Conservation (phyloP, 176 grass and related monocot genomes). For the Musa itinerans region DNA sequence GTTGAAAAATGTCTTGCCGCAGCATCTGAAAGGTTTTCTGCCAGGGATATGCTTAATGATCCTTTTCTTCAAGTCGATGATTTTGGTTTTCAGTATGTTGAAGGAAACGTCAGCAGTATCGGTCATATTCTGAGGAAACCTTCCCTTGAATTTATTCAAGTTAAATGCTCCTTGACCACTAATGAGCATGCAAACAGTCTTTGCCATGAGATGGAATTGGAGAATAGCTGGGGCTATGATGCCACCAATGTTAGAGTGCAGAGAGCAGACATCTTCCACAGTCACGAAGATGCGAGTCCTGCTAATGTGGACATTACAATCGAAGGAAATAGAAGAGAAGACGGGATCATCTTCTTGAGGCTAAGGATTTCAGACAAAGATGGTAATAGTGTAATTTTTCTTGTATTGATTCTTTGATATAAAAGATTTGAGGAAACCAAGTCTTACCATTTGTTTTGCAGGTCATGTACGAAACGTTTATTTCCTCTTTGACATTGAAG, state of each 20-base stretch:
- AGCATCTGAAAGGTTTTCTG: neutral
- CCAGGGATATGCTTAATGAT: constrained; percentile 13
- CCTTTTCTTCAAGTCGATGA: constrained; percentile 27
- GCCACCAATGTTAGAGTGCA: constrained; percentile 42
- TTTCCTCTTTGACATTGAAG: constrained; percentile 71
- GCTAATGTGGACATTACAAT: constrained; percentile 74
- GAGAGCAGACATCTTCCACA: constrained; percentile 63
- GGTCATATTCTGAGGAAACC: constrained; percentile 28
- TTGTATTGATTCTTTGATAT: neutral
- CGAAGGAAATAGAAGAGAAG: constrained; percentile 66
- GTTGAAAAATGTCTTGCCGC: constrained; percentile 13
- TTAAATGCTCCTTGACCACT: constrained; percentile 39
- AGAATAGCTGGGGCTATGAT: constrained; percentile 44
- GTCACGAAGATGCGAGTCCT: constrained; percentile 54
- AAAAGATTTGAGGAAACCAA: constrained; percentile 17
- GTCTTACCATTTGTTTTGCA: constrained; percentile 24
- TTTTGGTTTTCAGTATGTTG: constrained; percentile 9
- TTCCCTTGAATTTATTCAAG: constrained; percentile 29
- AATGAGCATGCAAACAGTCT: constrained; percentile 37
- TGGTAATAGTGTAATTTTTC: constrained; percentile 32
- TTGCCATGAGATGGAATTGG: constrained; percentile 32
- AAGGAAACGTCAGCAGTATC: constrained; percentile 24
- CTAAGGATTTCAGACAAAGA: constrained; percentile 65
- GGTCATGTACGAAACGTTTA: constrained; percentile 70
- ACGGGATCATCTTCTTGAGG: constrained; percentile 65